Evolutionary conservation across 192 early-diverging fungal species (phyloP), one percentile per base, ranked within the genome.

Genomic region (Backusella liffmaniae): DNA sequence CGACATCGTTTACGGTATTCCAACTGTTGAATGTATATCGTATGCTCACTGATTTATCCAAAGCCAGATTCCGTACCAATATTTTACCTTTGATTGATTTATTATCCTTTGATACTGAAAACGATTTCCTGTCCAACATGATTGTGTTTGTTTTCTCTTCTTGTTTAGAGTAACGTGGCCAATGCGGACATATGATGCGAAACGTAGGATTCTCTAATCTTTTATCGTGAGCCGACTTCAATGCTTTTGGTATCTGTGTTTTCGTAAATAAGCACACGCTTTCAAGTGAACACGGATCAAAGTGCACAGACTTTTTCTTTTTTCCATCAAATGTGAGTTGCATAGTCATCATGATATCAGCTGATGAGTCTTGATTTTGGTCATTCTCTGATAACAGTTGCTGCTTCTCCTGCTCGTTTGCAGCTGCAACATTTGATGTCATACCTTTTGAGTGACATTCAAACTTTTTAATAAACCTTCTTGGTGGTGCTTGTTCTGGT

Each of bases 1-100:
- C 30, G 18, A 87, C 80, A 76, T 98, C 94, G 44, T 83, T 75
- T 13, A 82, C 86, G 0, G 94, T 86, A 49, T 84, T 84, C 96
- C 96, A 98, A 66, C 84, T 86, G 84, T 96, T 90, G 51, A 86
- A 87, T n/a, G 96, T 94, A 82, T 93, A 93, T n/a, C 94, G 85
- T 67, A 96, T 87, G 18, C 76, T 74, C n/a, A 98, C 93, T 3
- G 75, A 39, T 84, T 98, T 98, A 70, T 94, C 87, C 76, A 92
- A 96, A 5, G 91, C 94, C 23, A 96, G 74, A 84, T 98, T 98
- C 67, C 92, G 91, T 12, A 96, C 92, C 73, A 93, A 83, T 36
- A 96, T 77, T 26, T 83, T 88, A 73, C 92, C 94, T 30, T 83
- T 76, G 4, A 87, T 77, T 67, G 23, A 35, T 88, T 84, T 77